Evolutionary conservation across 164 flowering plant genomes (phyloP), one percentile per base, ranked within the genome.

Genomic region (Pachysandra terminalis): DNA sequence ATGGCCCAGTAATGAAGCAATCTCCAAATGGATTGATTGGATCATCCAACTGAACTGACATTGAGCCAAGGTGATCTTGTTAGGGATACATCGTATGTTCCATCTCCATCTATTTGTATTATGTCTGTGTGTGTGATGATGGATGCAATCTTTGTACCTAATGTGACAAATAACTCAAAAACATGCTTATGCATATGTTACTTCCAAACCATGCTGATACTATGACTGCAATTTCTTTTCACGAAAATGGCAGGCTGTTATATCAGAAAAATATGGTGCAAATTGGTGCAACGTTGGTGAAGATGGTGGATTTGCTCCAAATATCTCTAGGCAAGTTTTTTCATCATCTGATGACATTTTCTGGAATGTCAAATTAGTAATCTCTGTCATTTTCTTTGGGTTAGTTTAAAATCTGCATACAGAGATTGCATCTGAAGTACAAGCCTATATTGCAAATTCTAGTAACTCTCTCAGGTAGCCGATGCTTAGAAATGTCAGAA

Each of bases 251-350:
- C 87, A 96, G 99, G 98, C 91, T 73, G 90, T 90, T 75, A 91
- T 96, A 70, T 74, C 84, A 52, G 97, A 92, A 73, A 96, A 83
- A 77, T 79, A 75, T 83, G 96, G 97, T 67, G 73, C 81, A 37
- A 80, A 71, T 70, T 97, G 85, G 71, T 90, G 93, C 81, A 93
- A 87, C 81, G 96, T 96, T 71, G 93, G 97, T 63, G 97, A 90
- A 75, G 96, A 84, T 78, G 99, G 98, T 77, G 98, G 98, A 64
- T 83, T 88, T 77, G 88, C 93, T 77, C 99, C 96, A 69, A 82
- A 89, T 72, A 83, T 90, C 65, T 90, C 98, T 59, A 90, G 93
- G 99, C 78, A 85, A 75, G 85, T 71, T 17, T 60, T 24, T 62
- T 37, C 41, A 5, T 54, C 12, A 4, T 45, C 21, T 14, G 6